Evolutionary conservation across 2,329 filamentous ascomycete species (phyloP).

Genomic region (Bipolaris zeicola): DNA sequence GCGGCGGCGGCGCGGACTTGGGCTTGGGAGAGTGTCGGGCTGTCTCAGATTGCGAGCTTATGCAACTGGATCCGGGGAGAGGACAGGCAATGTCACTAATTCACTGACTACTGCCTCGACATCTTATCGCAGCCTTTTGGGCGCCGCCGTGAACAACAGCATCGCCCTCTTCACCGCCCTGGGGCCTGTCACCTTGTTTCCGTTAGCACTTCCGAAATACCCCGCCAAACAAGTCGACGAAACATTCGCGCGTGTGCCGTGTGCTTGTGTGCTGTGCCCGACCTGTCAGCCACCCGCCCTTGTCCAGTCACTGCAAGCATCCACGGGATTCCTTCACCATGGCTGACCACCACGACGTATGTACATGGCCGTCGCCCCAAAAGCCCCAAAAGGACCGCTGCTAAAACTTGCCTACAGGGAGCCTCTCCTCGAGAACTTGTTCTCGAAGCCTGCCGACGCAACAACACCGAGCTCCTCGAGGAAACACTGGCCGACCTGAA

Average conservation of each 20-base stretch:
- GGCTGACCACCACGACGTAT: constrained; percentile 47
- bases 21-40: constrained; percentile 7
- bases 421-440: constrained; percentile 84
- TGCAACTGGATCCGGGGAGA: constrained; percentile 15
- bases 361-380: not conserved
- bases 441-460: constrained; percentile 89
- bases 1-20: constrained; percentile 22
- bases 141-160: not conserved
- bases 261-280: not conserved
- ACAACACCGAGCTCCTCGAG: constrained; percentile 84
- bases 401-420: constrained; percentile 61
- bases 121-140: not conserved
- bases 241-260: constrained; percentile 12
- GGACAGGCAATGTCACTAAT: not conserved
- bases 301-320: constrained; percentile 4
- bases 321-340: constrained; percentile 24
- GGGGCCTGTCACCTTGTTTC: constrained; percentile 9
- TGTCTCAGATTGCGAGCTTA: constrained; percentile 25
- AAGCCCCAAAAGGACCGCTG: not conserved
- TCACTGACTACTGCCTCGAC: not conserved
- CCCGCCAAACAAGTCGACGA: constrained; percentile 14
- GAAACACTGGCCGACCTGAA: constrained; percentile 68
- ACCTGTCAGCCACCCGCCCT: constrained; percentile 4
- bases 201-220: constrained; percentile 18
- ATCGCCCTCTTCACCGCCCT: constrained; percentile 9